Evolutionary conservation across 345 rosid species (phyloP), one percentile per base, ranked within the genome.

Genomic region (Eucalyptus polybractea): DNA sequence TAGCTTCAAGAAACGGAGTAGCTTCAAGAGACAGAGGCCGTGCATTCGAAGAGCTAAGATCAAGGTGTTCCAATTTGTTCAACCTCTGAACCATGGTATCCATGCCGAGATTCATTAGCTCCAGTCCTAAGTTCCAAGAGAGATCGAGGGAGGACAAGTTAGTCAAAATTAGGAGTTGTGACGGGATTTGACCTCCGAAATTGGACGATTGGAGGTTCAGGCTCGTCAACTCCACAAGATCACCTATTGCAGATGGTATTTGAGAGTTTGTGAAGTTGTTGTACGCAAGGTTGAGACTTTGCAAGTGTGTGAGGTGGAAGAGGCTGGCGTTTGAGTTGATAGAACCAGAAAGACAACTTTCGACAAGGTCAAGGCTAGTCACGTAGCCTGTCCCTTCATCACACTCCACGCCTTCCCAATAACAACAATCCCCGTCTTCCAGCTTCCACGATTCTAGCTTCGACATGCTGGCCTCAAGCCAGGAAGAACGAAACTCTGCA

Each of bases 61-160:
- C 19, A 49, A 91, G 89, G 24, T 87, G 31, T 45, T 89, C 83
- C 7, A 91, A 58, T 87, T 88, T 87, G 72, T 86, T 60, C 44
- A 91, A 60, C 65, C 65, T 29, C 69, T 76, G 60, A 72, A 49
- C 19, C 17, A 89, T 42, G 60, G 69, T 27, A 44, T 67, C 62
- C 14, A 91, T 16, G 40, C 16, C 15, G 7, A 86, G 58, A 60
- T 56, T 49, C 12, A 0, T 54, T 7, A 91, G 17, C 54, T 90
- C 33, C 21, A 90, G 16, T 13, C 13, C 13, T 9, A 0, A 0
- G 13, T 90, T 91, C 0, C 0, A 1, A 22, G 89, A 91, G 10
- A 91, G 80, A 90, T 91, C 90, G 33, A 91, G 91, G 19, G 88
- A 54, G 16, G 87, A 58, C 88, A 88, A 91, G n/a, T 56, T 87